Evolutionary conservation across 768 basidiomycete species (phyloP).

Genomic region (Hemileccinum impolitum): DNA sequence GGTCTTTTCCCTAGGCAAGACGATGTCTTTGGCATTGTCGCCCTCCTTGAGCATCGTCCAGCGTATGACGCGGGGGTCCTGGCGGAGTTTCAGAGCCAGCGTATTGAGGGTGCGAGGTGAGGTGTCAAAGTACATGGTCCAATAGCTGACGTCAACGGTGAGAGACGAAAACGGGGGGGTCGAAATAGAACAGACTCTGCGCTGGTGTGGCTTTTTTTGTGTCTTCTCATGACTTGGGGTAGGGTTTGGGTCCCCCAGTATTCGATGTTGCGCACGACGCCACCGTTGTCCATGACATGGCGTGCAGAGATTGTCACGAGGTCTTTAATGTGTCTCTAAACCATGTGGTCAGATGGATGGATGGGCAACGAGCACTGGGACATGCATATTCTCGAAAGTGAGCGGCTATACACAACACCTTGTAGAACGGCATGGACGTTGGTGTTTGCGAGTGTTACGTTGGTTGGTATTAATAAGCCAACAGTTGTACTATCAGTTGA

Average conservation of each 20-base stretch:
- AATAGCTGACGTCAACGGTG: slow-evolving; percentile 55
- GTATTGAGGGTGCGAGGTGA: slow-evolving; percentile 65
- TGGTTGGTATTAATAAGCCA: slow-evolving; percentile 12
- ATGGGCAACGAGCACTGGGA: slow-evolving; percentile 7
- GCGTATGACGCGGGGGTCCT: slow-evolving; percentile 79
- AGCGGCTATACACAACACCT: slow-evolving; percentile 78
- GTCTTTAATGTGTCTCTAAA: slow-evolving; percentile 67
- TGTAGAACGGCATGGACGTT: slow-evolving; percentile 75
- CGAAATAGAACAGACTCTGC: slow-evolving; percentile 68
- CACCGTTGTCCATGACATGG: slow-evolving; percentile 71
- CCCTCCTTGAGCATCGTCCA: slow-evolving; percentile 81
- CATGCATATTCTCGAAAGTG: slow-evolving; percentile 74
- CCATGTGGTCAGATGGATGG: background rate
- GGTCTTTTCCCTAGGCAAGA: slow-evolving; percentile 47
- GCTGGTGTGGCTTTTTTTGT: slow-evolving; percentile 49
- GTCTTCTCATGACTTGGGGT: slow-evolving; percentile 70
- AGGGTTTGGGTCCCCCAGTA: slow-evolving; percentile 72
- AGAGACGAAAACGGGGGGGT: background rate
- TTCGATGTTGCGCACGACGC: slow-evolving; percentile 77
- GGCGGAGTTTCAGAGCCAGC: slow-evolving; percentile 65
- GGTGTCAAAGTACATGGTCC: slow-evolving; percentile 89
- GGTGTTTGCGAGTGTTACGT: background rate
- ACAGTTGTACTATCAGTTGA: background rate
- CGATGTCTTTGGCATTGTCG: slow-evolving; percentile 67
- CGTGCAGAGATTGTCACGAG: slow-evolving; percentile 69